These are phyloP conservation scores for Penicillium sp. DNA, from an alignment of 2,329 filamentous ascomycete species.

Conservation along the genomic window DNA sequence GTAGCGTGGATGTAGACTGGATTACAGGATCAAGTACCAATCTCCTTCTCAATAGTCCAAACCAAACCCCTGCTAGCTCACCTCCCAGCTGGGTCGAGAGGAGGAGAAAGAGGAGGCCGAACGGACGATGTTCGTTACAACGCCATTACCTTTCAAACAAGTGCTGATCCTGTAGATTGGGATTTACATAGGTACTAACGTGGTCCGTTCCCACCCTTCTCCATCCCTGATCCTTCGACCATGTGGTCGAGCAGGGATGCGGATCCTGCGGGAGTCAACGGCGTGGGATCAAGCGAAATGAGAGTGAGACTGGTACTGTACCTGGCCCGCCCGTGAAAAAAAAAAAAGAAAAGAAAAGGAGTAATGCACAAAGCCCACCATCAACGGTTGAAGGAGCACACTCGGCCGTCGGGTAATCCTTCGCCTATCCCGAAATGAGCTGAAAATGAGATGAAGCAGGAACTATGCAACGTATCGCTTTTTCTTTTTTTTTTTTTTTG, in stretches of 20 bases:
- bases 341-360: not conserved
- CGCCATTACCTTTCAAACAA: conserved; percentile 2
- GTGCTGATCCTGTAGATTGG: conserved; percentile 1
- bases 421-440: not conserved
- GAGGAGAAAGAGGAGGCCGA: too few species aligned
- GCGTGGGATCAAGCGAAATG: not conserved
- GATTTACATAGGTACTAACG: not conserved
- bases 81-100: not conserved
- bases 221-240: conserved; percentile 6
- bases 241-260: conserved; percentile 10
- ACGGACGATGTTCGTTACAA: not conserved
- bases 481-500: not conserved
- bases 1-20: not conserved
- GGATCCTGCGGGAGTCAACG: conserved; percentile 1
- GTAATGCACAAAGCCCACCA: not conserved
- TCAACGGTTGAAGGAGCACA: not conserved
- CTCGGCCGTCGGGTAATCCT: conserved; percentile 3
- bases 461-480: not conserved
- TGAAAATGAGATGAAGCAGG: conserved; percentile 1
- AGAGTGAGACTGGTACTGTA: conserved; percentile 3
- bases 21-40: not conserved
- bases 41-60: not conserved
- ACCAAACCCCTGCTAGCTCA: not conserved
- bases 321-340: not conserved
- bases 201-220: not conserved